Conservation (phyloP, 345 rosid genomes). For the Syzygium oleosum region DNA sequence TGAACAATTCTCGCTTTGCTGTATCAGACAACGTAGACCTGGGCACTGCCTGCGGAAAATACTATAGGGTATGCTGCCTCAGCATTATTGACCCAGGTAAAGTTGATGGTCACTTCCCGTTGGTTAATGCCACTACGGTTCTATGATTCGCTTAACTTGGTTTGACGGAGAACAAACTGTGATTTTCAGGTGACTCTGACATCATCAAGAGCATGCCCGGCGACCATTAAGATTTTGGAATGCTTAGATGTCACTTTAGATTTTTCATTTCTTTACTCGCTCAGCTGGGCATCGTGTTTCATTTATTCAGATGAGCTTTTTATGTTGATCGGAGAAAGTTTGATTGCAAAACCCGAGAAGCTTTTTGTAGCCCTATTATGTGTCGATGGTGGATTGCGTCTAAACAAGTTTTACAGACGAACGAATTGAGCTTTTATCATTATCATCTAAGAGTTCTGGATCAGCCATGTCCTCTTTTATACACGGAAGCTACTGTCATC, state of each 20-base stretch:
- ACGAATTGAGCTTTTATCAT: not conserved
- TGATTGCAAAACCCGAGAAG: not conserved
- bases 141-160: not conserved
- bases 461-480: not conserved
- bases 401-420: not conserved
- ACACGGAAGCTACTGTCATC: not conserved
- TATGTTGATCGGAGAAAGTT: not conserved
- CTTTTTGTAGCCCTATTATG: not conserved
- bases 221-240: slow-evolving; percentile 9
- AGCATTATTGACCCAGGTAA: slow-evolving; percentile 28
- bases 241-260: not conserved
- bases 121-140: not conserved
- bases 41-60: slow-evolving; percentile 23
- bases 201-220: slow-evolving; percentile 35
- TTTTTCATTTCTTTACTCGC: not conserved
- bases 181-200: slow-evolving; percentile 30
- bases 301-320: not conserved
- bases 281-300: not conserved
- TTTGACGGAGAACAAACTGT: not conserved
- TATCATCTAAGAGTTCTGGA: not conserved
- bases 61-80: slow-evolving; percentile 34
- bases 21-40: slow-evolving; percentile 29
- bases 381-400: not conserved
- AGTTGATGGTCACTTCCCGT: not conserved
- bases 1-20: not conserved